Base-by-base conservation (phyloP, 2,329 filamentous ascomycete genomes). In the Penicillium sp. region DNA sequence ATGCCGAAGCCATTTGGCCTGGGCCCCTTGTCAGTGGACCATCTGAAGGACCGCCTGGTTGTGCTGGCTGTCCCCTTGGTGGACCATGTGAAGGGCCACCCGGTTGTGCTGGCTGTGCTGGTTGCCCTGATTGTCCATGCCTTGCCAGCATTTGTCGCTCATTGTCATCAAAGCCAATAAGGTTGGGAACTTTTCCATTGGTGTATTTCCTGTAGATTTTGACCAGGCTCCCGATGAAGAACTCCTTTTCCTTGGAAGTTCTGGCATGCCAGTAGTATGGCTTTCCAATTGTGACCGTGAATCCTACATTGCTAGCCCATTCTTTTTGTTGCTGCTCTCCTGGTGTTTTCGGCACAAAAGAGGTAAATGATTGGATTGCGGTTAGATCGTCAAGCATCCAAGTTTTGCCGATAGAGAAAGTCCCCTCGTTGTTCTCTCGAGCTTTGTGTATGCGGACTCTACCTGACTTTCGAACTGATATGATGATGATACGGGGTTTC, bases 161-260 rank as follows among this genome's bases (percentile, higher is more conserved):
- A 57, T 82, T 84, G 49, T 84, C 81, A 64, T 93, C 90, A 70
- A 99, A 97, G 8, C 93, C 93, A 53, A 84, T 78, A 49, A 99
- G 80, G 56, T 89, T 84, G 2, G 94, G 94, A 31, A 85, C 76
- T 67, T 87, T 88, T 12, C 93, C 93, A 28, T 90, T 89, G 0
- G 94, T 97, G 71, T 97, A 99, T 75, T 97, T 99, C 66, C 87
- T 87, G 73, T 90, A 99, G 62, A 99, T 97, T 75, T 97, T 99
- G 69, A 97, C 86, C 64, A 97, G 77, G 73, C 92, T 97, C 33
- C 90, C 91, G 67, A 99, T 94, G 75, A 99, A 99, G 77, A 97
- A 97, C 71, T 96, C 93, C 80, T 97, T 97, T 76, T 99, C 94
- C 77, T 97, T 97, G 50, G 90, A 84, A 0, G 90, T 94, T 61